These are phyloP conservation scores for Fragilariopsis cylindrus DNA, from an alignment of 108 stramenopile genomes.

Conservation along the genomic window DNA sequence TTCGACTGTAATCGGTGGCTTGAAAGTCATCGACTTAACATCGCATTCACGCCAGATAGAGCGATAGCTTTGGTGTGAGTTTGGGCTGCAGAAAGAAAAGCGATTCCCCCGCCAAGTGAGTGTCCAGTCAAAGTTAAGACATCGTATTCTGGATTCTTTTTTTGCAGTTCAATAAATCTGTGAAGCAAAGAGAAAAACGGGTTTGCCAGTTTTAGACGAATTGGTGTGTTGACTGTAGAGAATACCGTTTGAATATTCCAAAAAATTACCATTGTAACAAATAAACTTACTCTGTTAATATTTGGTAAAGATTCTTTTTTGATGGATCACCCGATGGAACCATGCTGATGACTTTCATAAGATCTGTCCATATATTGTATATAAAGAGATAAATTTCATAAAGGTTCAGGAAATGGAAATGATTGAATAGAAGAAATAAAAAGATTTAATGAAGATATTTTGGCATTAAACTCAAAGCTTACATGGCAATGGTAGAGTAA, in stretches of 20 bases:
- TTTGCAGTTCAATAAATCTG: background rate
- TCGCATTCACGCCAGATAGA: constrained; percentile 71
- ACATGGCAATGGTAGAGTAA: constrained; percentile 49
- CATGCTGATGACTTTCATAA: no score
- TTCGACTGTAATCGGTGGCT: constrained; percentile 55
- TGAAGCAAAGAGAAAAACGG: background rate
- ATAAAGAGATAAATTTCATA: no score
- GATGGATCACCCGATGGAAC: no score
- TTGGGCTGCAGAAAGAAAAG: constrained; percentile 82
- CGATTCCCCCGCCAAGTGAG: constrained; percentile 65
- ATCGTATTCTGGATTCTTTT: background rate
- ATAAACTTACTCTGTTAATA: background rate
- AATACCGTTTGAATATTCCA: no score
- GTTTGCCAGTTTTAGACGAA: no score
- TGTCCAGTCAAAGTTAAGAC: constrained; percentile 25
- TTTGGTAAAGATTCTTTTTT: no score
- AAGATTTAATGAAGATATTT: no score
- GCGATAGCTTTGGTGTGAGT: constrained; percentile 59
- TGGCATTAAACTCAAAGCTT: background rate
- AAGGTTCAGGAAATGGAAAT: no score
- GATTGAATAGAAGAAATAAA: no score
- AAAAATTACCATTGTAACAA: background rate
- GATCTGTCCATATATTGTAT: no score
- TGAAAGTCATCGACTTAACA: constrained; percentile 58
- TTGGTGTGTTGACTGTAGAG: no score